phyloP scores from a whole-genome alignment of 106 monocot species.

The Allium fistulosum region DNA sequence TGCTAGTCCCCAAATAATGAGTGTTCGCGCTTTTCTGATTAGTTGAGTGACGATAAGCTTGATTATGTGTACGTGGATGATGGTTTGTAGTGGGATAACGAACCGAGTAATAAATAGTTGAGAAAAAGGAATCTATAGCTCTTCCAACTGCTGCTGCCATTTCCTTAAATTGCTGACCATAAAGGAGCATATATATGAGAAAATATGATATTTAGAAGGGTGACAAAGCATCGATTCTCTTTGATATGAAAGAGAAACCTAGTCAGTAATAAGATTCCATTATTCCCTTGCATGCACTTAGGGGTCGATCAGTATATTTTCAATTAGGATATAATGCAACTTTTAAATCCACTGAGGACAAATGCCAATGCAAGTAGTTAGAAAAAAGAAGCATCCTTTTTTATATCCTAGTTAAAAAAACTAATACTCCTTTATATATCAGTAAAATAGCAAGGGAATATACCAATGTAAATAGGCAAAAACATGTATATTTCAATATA shows the following conservation, averaged over 20 bases:
- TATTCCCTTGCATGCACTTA: not conserved
- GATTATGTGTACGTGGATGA: conserved; percentile 7
- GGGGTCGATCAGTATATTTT: not conserved
- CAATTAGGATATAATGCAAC: no score
- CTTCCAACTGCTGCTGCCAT: conserved; percentile 26
- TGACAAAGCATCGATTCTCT: conserved; percentile 8
- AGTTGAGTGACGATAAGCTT: conserved; percentile 10
- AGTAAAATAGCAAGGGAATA: no score
- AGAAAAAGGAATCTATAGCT: conserved; percentile 27
- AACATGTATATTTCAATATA: no score
- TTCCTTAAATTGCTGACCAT: not conserved
- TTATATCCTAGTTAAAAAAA: no score
- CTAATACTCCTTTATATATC: no score
- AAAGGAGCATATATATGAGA: not conserved
- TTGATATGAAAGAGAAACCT: conserved; percentile 5
- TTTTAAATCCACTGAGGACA: no score
- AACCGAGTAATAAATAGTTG: conserved; percentile 13
- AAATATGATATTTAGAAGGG: conserved; percentile 1
- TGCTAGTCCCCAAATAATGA: conserved; percentile 7
- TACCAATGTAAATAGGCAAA: no score
- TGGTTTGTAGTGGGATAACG: conserved; percentile 13
- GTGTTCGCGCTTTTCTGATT: conserved; percentile 3
- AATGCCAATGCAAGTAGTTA: no score
- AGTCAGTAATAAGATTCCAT: conserved; percentile 4
- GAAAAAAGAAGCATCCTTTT: no score